Evolutionary conservation across 169 alveolate species (phyloP).

Genomic region (Babesia ovis): DNA sequence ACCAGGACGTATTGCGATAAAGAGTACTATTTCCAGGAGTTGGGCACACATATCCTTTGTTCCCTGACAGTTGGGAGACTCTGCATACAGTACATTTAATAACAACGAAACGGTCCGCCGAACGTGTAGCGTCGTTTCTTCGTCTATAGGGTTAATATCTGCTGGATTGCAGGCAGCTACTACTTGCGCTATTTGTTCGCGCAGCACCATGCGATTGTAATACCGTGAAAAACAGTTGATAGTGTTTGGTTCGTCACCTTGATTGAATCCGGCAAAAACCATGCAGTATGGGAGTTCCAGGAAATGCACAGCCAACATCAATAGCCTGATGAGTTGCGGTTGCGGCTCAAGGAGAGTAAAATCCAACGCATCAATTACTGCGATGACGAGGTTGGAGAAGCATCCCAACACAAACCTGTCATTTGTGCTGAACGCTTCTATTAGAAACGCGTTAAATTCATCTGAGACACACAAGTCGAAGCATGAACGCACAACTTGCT

Average conservation of each 20-base stretch:
- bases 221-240: slow-evolving; percentile 30
- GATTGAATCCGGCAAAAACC: slow-evolving; percentile 16
- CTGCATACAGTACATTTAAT: slow-evolving; percentile 4
- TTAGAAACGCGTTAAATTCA: slow-evolving; percentile 12
- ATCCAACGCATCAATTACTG: slow-evolving; percentile 36
- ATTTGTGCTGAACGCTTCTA: slow-evolving; percentile 24
- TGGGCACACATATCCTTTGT: slow-evolving; percentile 12
- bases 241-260: slow-evolving; percentile 17
- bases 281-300: slow-evolving; percentile 57
- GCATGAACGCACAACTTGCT: slow-evolving; percentile 16
- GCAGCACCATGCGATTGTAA: slow-evolving; percentile 34
- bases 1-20: slow-evolving; percentile 24
- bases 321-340: slow-evolving; percentile 10
- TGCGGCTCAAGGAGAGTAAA: neutral
- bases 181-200: slow-evolving; percentile 1
- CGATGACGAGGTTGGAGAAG: slow-evolving; percentile 26
- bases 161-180: slow-evolving; percentile 11
- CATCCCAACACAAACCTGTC: slow-evolving; percentile 26
- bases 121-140: slow-evolving; percentile 18
- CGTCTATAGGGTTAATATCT: slow-evolving; percentile 24
- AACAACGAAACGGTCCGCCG: neutral
- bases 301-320: slow-evolving; percentile 10
- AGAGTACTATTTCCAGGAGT: slow-evolving; percentile 33
- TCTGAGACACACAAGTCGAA: slow-evolving; percentile 31
- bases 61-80: slow-evolving; percentile 26